A percentile compares a stretch with the other conserved stretches of the same genome.
Conservation (phyloP, 345 rosid genomes). For the Rhodomyrtus tomentosa region DNA sequence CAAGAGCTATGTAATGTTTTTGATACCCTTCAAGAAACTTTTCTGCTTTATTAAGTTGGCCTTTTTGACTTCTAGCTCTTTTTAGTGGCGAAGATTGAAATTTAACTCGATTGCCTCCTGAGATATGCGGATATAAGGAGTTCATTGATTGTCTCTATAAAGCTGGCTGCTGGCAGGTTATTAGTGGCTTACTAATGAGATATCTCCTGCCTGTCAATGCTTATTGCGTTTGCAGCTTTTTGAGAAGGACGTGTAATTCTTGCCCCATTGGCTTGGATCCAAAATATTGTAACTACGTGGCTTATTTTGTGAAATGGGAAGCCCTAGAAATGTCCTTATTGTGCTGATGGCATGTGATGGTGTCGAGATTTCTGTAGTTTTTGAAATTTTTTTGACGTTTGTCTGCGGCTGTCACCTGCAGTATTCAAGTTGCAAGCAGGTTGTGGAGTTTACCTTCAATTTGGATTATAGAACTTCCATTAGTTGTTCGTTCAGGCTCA, state of each 20-base stretch:
- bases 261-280: neutral
- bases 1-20: neutral
- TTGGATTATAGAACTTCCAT: slow-evolving; percentile 43
- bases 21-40: neutral
- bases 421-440: slow-evolving; percentile 53
- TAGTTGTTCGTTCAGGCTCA: slow-evolving; percentile 40
- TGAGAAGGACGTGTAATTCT: neutral
- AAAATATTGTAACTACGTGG: neutral
- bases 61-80: neutral
- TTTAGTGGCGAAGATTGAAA: neutral
- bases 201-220: neutral
- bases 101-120: neutral
- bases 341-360: neutral
- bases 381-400: slow-evolving; percentile 24
- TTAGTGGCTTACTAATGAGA: neutral
- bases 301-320: neutral
- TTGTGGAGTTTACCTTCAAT: slow-evolving; percentile 46
- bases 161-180: neutral
- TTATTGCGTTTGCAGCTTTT: neutral
- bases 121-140: neutral
- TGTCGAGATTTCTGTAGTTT: neutral
- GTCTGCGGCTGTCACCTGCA: slow-evolving; percentile 62
- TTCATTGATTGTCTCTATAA: neutral
- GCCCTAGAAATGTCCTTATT: neutral
- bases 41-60: neutral